Conservation (phyloP, 2,329 filamentous ascomycete species). For the Ceratocystis harringtonii region DNA sequence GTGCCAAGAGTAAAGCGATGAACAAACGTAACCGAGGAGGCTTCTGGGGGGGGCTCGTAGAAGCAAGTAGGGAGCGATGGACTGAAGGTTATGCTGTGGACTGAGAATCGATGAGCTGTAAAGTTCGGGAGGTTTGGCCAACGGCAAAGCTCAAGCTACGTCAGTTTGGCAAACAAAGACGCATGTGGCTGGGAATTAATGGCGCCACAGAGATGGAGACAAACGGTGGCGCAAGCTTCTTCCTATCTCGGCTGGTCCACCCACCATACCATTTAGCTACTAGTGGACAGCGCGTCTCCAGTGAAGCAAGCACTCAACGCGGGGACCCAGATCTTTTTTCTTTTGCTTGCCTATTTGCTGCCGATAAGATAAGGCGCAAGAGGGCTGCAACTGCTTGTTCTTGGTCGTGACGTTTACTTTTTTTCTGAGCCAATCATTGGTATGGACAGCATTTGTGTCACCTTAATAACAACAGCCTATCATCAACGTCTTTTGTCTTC, state of each 20-base stretch:
- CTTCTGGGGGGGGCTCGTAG: conserved; percentile 17
- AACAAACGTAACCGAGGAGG: neutral
- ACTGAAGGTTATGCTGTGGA: neutral
- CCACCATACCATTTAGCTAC: neutral
- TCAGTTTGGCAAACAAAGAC: neutral
- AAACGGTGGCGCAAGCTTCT: neutral
- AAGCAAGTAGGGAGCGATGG: neutral
- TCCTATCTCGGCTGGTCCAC: neutral
- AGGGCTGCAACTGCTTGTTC: neutral
- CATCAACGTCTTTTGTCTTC: neutral
- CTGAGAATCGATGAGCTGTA: neutral
- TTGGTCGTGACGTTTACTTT: no score
- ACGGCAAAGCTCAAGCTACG: neutral
- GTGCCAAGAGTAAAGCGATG: neutral
- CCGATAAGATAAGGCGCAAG: neutral
- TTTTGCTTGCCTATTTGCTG: neutral
- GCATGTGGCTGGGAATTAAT: neutral
- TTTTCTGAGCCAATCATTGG: no score
- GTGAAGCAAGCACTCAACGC: neutral
- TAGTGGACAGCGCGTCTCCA: neutral
- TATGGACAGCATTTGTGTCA: no score
- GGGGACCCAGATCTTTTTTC: neutral
- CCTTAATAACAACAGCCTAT: no score
- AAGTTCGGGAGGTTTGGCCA: neutral
- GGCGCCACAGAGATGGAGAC: neutral